A percentile compares a stretch with the other conserved stretches of the same genome.
Conservation (phyloP, 257 asterid species). For the Henckelia pumila region DNA sequence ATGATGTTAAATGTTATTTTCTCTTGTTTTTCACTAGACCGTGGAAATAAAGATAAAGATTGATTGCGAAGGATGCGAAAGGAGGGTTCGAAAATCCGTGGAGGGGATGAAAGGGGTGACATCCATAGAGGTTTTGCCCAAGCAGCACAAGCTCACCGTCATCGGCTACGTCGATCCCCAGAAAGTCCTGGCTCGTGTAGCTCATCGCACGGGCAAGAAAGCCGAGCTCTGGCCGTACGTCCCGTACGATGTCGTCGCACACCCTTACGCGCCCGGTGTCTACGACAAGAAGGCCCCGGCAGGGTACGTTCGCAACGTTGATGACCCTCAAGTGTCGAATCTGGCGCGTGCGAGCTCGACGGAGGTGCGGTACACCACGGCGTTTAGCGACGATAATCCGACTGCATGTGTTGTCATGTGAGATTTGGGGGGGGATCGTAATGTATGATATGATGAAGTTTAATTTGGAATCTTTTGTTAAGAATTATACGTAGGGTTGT, state of each 20-base stretch:
- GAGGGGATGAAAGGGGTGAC: slow-evolving; percentile 97
- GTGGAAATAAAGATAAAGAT: slow-evolving; percentile 93
- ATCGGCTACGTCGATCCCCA: slow-evolving; percentile 81
- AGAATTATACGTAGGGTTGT: slow-evolving; percentile 9
- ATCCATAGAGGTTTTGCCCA: slow-evolving; percentile 63
- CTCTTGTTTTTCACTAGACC: slow-evolving; percentile 39
- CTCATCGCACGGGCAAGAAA: slow-evolving; percentile 87
- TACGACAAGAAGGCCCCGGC: slow-evolving; percentile 94
- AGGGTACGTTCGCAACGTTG: slow-evolving; percentile 65
- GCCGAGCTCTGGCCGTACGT: slow-evolving; percentile 97
- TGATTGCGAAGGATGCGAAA: slow-evolving; percentile 95
- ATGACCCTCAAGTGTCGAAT: slow-evolving; percentile 55
- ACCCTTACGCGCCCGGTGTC: slow-evolving; percentile 85
- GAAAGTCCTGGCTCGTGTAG: slow-evolving; percentile 83
- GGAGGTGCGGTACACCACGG: slow-evolving; percentile 94
- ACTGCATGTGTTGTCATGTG: slow-evolving; percentile 83
- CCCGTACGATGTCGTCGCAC: slow-evolving; percentile 86
- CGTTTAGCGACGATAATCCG: slow-evolving; percentile 91
- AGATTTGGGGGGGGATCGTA: slow-evolving; percentile 18
- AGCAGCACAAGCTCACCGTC: slow-evolving; percentile 86
- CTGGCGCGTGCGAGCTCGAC: slow-evolving; percentile 87
- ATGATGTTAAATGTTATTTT: too few relatives aligned
- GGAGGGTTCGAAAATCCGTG: slow-evolving; percentile 75
- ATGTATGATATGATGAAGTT: background rate
- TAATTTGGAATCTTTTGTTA: background rate